A percentile compares a stretch with the other conserved stretches of the same genome.
Evolutionary conservation across 1,284 basidiomycete species (phyloP).

Genomic region (Kalmanozyma brasiliensis): DNA sequence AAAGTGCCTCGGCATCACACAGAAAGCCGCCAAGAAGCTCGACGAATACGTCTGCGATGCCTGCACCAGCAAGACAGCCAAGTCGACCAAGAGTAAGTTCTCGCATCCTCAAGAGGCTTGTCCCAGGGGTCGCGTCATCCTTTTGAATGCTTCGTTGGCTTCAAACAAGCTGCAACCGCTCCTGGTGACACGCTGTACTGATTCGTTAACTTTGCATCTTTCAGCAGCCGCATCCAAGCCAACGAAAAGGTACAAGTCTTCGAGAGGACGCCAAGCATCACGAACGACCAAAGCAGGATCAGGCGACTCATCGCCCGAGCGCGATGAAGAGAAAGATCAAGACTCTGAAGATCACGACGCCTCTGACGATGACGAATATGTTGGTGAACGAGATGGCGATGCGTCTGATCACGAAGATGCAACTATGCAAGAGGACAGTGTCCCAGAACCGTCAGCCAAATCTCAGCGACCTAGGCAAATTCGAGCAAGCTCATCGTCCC

Average conservation of each 20-base stretch:
- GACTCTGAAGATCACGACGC: conserved; percentile 19
- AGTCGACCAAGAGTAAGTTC: conserved; percentile 44
- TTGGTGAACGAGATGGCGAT: conserved; percentile 15
- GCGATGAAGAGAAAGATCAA: conserved; percentile 14
- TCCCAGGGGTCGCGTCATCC: too few species aligned
- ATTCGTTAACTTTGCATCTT: background rate
- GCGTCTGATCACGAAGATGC: conserved; percentile 27
- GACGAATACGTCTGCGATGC: conserved; percentile 57
- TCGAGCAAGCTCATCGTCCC: background rate
- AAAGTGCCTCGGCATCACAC: conserved; percentile 58
- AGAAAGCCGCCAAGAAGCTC: conserved; percentile 57
- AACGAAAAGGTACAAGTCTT: conserved; percentile 23
- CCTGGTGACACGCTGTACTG: too few species aligned
- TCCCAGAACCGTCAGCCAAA: background rate
- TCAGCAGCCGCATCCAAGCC: conserved; percentile 11
- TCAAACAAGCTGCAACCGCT: too few species aligned
- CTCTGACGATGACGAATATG: conserved; percentile 26
- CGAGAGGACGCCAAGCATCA: conserved; percentile 14
- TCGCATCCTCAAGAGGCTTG: background rate
- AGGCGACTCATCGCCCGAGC: conserved; percentile 4
- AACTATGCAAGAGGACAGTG: conserved; percentile 7
- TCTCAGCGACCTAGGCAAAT: conserved; percentile 5
- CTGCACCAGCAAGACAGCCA: conserved; percentile 26
- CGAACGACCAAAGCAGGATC: background rate
- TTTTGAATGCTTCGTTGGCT: too few species aligned